Evolutionary conservation across 345 rosid genomes (phyloP).

Genomic region (Populus davidiana): DNA sequence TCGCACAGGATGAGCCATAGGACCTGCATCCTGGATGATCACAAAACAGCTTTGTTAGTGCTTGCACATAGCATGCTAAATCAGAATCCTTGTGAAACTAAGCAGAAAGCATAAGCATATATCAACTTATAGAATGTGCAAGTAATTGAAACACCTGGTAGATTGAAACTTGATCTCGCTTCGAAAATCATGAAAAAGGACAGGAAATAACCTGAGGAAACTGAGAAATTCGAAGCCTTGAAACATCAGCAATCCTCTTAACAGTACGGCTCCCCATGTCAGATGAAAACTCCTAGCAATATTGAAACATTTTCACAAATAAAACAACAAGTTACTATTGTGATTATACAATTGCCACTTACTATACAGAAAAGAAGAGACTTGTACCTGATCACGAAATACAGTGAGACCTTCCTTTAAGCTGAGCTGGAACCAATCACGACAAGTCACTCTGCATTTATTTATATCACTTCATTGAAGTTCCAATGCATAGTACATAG

Average conservation of each 20-base stretch:
- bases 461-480: conserved; percentile 8
- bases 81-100: not conserved
- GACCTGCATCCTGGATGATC: conserved; percentile 82
- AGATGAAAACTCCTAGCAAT: conserved; percentile 85
- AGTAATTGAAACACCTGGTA: not conserved
- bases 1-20: conserved; percentile 99
- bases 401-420: conserved; percentile 99
- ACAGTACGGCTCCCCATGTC: conserved; percentile 99
- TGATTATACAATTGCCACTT: not conserved
- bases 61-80: not conserved
- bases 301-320: not conserved
- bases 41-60: conserved; percentile 4
- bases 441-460: conserved; percentile 88
- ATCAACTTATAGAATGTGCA: not conserved
- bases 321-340: not conserved
- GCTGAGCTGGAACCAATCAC: conserved; percentile 99
- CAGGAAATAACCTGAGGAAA: conserved; percentile 70
- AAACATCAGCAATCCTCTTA: conserved; percentile 92
- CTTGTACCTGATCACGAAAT: conserved; percentile 83
- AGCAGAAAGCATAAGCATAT: not conserved
- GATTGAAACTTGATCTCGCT: not conserved
- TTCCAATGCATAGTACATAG: not conserved
- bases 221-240: conserved; percentile 81
- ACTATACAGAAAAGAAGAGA: conserved; percentile 8
- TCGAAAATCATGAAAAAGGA: not conserved